A percentile compares a stretch with the other conserved stretches of the same genome.
These are phyloP conservation scores for Fusarium sp. DNA, from an alignment of 2,329 filamentous ascomycete species.

Conservation along the genomic window DNA sequence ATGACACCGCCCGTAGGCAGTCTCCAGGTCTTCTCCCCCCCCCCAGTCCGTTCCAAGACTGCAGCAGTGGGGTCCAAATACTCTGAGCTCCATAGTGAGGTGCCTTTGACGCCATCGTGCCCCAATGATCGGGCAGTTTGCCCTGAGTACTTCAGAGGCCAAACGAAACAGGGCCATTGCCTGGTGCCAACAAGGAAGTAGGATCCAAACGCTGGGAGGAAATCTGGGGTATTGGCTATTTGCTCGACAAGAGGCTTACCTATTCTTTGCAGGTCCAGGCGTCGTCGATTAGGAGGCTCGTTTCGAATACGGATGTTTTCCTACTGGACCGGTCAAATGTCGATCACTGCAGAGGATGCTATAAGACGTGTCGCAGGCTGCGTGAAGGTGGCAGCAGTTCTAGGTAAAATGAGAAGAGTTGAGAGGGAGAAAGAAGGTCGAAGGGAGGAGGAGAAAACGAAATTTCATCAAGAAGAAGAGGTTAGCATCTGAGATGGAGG, in stretches of 20 bases:
- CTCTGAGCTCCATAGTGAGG: constrained; percentile 13
- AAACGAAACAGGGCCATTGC: neutral
- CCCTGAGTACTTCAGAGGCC: constrained; percentile 1
- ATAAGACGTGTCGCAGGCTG: neutral
- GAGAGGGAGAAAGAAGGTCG: neutral
- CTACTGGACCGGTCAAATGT: constrained; percentile 23
- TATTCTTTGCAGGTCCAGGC: constrained; percentile 11
- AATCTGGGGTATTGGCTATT: constrained; percentile 11
- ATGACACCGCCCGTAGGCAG: neutral
- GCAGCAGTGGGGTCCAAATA: constrained; percentile 23
- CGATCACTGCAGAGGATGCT: constrained; percentile 15
- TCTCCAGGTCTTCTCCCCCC: neutral
- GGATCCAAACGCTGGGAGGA: neutral
- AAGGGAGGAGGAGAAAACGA: constrained; percentile 11
- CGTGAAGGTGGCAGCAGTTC: neutral
- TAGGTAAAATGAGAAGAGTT: neutral
- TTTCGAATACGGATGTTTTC: constrained; percentile 16
- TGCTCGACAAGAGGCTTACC: constrained; percentile 18
- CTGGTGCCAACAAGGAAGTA: neutral
- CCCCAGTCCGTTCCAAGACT: constrained; percentile 3
- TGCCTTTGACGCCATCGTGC: constrained; percentile 28
- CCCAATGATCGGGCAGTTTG: constrained; percentile 2
- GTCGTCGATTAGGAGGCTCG: constrained; percentile 8
- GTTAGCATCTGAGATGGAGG: constrained; percentile 17
- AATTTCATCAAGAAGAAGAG: constrained; percentile 17